These are phyloP conservation scores for Tricharina praecox DNA, from an alignment of 495 filamentous ascomycete species.

Conservation along the genomic window DNA sequence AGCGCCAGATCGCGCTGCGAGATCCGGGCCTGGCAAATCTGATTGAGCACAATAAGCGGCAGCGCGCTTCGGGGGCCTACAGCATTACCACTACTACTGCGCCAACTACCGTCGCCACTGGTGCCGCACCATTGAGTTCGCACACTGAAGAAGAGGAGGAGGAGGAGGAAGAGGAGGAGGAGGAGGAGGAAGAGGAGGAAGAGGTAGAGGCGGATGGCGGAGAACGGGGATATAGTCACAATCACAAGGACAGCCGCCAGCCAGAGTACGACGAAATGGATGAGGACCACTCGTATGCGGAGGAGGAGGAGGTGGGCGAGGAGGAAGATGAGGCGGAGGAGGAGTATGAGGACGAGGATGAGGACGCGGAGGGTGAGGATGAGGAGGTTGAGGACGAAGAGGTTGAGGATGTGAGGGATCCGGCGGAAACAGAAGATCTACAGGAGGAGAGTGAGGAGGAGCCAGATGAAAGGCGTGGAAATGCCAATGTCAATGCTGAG, in stretches of 20 bases:
- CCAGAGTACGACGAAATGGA: neutral
- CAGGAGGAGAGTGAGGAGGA: conserved; percentile 16
- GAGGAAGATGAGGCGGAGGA: neutral
- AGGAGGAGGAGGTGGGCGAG: neutral
- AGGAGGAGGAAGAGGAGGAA: neutral
- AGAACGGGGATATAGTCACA: too few relatives aligned
- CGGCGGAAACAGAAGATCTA: conserved; percentile 16
- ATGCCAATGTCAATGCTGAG: neutral
- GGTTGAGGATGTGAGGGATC: conserved; percentile 24
- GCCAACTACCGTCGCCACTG: too few relatives aligned
- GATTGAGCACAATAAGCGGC: neutral
- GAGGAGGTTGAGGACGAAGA: conserved; percentile 8
- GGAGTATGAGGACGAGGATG: neutral
- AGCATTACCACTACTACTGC: too few relatives aligned
- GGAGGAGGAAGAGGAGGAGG: neutral
- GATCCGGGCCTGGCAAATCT: neutral
- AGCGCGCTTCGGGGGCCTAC: too few relatives aligned
- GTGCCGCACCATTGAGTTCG: neutral
- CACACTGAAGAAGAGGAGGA: neutral
- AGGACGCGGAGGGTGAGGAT: neutral
- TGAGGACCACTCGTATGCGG: neutral
- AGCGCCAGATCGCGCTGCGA: neutral
- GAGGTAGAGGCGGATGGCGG: conserved; percentile 3
- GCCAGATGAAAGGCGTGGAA: conserved; percentile 7
- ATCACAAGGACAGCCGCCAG: neutral